phyloP scores from a whole-genome alignment of 2,329 filamentous ascomycete genomes.

The Ophiostoma himal-ulmi region DNA sequence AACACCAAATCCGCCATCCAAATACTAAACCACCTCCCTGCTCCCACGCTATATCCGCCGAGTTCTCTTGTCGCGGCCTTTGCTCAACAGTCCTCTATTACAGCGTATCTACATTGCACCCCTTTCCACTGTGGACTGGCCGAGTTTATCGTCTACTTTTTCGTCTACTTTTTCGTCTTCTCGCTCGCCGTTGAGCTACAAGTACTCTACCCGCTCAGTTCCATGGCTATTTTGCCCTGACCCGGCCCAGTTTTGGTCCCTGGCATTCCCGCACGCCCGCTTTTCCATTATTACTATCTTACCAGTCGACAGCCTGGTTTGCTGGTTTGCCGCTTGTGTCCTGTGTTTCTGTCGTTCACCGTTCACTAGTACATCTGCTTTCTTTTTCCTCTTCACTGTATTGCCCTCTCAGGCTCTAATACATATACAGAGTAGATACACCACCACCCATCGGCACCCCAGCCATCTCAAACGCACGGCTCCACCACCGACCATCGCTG shows the following conservation, averaged over 20 bases:
- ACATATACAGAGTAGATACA: not conserved
- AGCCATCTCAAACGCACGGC: conserved; percentile 20
- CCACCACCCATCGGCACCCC: conserved; percentile 11
- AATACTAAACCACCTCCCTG: conserved; percentile 10
- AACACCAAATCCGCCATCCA: not conserved
- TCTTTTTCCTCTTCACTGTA: not conserved
- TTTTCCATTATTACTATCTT: not conserved
- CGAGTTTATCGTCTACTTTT: not conserved
- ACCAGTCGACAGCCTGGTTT: no score
- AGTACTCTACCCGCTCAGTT: conserved; percentile 2
- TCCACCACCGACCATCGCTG: conserved; percentile 13
- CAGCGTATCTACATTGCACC: no score
- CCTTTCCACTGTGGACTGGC: not conserved
- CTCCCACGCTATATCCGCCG: conserved; percentile 10
- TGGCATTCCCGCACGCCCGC: conserved; percentile 13
- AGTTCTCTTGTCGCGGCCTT: not conserved
- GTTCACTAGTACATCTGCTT: not conserved
- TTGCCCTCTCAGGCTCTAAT: not conserved
- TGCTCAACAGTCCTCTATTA: not conserved
- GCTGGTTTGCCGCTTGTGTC: not conserved
- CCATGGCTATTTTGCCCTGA: conserved; percentile 11
- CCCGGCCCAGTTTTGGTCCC: conserved; percentile 11
- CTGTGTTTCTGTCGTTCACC: not conserved
- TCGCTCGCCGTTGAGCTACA: not conserved
- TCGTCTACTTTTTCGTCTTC: conserved; percentile 6